Evolutionary conservation across 1,139 yeast species (phyloP), one percentile per base, ranked within the genome.

Genomic region (Debaryomyces subglobosus): DNA sequence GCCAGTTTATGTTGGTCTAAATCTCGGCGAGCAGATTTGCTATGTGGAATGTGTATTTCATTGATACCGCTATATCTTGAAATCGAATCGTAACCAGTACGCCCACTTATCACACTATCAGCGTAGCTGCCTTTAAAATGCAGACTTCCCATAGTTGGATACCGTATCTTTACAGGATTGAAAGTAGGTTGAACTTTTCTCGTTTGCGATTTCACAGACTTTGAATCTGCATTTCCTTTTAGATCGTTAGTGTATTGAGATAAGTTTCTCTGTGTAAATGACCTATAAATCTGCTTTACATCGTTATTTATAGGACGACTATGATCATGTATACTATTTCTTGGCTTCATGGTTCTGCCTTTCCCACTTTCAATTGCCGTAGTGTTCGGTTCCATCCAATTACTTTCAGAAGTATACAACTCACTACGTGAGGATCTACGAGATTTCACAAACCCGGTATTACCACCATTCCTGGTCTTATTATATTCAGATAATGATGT

Each of bases 1-100:
- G 85, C 74, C 48, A 91, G 74, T 15, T 79, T 65, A 51, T 81
- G 73, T 65, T 90, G 96, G 18, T 40, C 43, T 10, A 40, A 40
- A 23, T 40, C 16, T 20, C 29, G 36, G 16, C 43, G 36, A 16
- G 36, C 8, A n/a, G 36, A 40, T 18, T 10, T 30, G 23, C 43
- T 40, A 20, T 30, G 43, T 6, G 43, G 43, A 40, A 40, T 40
- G 6, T 20, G 36, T 20, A 30, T 9, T 20, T 30, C 43, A 18
- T 30, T 40, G n/a, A 40, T 20, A 13, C 37, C 21, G 25, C n/a
- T 30, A 40, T 40, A 40, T 29, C 37, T 29, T 18, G 43, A 40
- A 24, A 30, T 20, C 5, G 43, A 40, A 20, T 40, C 43, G 23
- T 40, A 12, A 27, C 38, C 42, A 24, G 30, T 41, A 21, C 48